Evolutionary conservation across 2,329 filamentous ascomycete species (phyloP).

Genomic region (Cytospora paraplurivora): DNA sequence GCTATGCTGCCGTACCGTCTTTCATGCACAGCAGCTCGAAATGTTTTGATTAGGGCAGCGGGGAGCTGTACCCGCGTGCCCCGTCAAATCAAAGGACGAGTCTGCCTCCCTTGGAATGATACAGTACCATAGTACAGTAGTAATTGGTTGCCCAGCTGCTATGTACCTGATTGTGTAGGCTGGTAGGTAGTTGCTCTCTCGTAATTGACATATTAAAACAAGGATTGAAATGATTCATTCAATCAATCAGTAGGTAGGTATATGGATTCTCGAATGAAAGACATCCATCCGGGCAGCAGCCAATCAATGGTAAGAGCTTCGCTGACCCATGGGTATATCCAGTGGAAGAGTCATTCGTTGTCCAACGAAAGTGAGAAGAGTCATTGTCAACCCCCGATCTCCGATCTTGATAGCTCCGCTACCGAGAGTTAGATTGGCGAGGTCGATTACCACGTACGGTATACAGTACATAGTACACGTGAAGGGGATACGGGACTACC

Average conservation of each 20-base stretch:
- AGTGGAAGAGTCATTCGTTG: background rate
- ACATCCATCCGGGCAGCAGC: background rate
- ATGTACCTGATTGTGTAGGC: background rate
- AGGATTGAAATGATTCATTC: background rate
- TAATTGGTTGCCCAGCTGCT: background rate
- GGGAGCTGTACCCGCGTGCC: background rate
- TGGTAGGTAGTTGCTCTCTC: background rate
- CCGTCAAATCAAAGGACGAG: background rate
- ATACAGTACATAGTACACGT: background rate
- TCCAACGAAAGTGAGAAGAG: background rate
- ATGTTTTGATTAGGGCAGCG: background rate
- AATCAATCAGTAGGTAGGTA: no score
- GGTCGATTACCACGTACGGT: background rate
- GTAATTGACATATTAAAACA: background rate
- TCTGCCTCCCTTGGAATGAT: background rate
- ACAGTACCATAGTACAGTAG: background rate
- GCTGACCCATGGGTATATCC: background rate
- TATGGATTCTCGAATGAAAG: background rate
- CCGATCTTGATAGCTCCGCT: background rate
- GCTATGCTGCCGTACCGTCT: no score
- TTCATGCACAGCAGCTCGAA: no score
- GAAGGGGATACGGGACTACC: background rate
- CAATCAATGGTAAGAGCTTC: background rate
- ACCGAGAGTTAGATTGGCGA: background rate
- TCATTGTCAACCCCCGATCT: conserved; percentile 1